Evolutionary conservation across 1,284 basidiomycete species (phyloP).

Genomic region (Microbotryum intermedium): DNA sequence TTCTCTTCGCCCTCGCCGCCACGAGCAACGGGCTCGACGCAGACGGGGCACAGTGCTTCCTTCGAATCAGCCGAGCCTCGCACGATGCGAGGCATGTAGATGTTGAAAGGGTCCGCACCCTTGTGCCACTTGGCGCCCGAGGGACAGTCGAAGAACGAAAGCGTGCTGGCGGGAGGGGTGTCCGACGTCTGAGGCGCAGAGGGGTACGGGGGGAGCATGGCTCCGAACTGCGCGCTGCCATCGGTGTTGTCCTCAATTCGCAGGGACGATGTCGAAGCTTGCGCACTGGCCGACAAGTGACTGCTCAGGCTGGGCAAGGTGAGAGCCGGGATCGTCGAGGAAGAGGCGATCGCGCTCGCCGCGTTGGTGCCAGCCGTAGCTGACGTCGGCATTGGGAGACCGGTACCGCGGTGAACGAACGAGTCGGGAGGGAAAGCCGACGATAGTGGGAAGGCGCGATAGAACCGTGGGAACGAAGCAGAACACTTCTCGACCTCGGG

Average conservation of each 20-base stretch:
- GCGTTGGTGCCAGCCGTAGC: background rate
- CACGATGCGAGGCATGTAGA: slow-evolving; percentile 69
- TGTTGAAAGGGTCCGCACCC: slow-evolving; percentile 43
- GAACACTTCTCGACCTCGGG: slow-evolving; percentile 44
- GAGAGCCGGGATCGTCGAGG: background rate
- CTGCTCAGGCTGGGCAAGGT: background rate
- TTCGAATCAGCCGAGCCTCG: slow-evolving; percentile 59
- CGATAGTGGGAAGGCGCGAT: slow-evolving; percentile 56
- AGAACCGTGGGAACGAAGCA: slow-evolving; percentile 50
- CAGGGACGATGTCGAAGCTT: background rate
- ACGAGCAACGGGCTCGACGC: slow-evolving; percentile 52
- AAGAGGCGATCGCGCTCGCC: background rate
- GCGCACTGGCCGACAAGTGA: background rate
- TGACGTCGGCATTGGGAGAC: background rate
- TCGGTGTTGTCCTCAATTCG: background rate
- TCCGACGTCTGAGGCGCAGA: background rate
- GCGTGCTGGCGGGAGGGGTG: background rate
- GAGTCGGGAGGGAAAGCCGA: slow-evolving; percentile 44
- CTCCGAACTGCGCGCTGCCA: background rate
- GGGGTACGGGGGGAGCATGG: background rate
- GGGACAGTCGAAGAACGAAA: background rate
- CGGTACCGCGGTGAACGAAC: slow-evolving; percentile 8
- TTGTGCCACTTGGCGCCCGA: slow-evolving; percentile 24
- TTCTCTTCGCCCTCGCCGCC: slow-evolving; percentile 56
- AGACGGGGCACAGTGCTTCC: slow-evolving; percentile 67